Evolutionary conservation across 345 rosid genomes (phyloP).

Genomic region (Salix arbutifolia): DNA sequence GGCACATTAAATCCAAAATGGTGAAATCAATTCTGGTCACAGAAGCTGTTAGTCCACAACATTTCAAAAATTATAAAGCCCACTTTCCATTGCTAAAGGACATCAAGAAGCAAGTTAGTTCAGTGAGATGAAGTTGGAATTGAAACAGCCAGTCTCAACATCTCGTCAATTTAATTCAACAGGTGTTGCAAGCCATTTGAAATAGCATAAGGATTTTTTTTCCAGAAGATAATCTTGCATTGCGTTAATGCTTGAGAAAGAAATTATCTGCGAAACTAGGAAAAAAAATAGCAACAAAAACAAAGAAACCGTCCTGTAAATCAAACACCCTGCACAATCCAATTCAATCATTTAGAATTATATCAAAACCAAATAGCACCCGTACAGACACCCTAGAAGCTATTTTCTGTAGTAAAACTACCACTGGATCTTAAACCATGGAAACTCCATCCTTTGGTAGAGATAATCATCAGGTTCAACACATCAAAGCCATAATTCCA

Average conservation of each 20-base stretch:
- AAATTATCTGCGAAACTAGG: not conserved
- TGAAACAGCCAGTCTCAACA: not conserved
- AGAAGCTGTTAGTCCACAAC: not conserved
- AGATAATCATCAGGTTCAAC: not conserved
- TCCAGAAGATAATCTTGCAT: not conserved
- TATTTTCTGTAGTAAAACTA: not conserved
- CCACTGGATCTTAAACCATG: not conserved
- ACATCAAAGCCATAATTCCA: not conserved
- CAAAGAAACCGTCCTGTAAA: not conserved
- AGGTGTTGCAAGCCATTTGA: not conserved
- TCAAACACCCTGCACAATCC: not conserved
- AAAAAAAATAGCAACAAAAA: not conserved
- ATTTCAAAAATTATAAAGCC: not conserved
- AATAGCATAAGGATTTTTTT: not conserved
- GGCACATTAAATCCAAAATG: not conserved
- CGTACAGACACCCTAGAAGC: not conserved
- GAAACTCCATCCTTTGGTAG: not conserved
- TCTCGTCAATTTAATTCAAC: not conserved
- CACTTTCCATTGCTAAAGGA: not conserved
- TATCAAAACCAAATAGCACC: not conserved
- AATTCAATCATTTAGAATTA: not conserved
- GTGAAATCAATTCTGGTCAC: not conserved
- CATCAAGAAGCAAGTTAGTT: not conserved
- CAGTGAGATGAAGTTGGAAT: not conserved
- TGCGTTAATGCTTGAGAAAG: not conserved